Evolutionary conservation across 164 flowering plant species (phyloP), one percentile per base, ranked within the genome.

Genomic region (Umbilicus rupestris): DNA sequence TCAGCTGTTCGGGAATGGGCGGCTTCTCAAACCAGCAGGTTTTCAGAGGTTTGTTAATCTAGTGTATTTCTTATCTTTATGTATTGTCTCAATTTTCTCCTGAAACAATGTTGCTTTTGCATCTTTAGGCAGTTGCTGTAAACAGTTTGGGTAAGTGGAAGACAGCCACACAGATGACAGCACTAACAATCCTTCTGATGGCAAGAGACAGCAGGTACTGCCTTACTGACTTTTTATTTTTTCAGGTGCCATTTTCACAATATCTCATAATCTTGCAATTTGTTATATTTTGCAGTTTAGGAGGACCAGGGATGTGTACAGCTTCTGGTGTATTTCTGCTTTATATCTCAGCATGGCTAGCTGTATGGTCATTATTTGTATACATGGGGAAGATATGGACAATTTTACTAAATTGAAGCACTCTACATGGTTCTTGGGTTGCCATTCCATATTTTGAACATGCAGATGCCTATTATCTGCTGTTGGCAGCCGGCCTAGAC

Each of bases 1-100:
- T 91, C 99, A 8, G 97, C 99, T 24, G 97, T 95, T 30, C 83
- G 99, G 72, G 99, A 95, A 83, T 95, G 99, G 99, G 99, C 99
- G 77, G 99, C 99, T 66, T 92, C 97, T 68, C 93, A 88, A 76
- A 78, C 78, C 76, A 65, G 73, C 57, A 84, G 77, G 78, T 86
- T 95, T 78, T 77, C 80, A 60, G 89, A 92, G 99, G 99, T 94
- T 65, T 66, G 69, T 69, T 71, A 30, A 66, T 66, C 37, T 7
- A n/a, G n/a, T n/a, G n/a, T 11, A 37, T 68, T 2, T n/a, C 29
- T 14, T 39, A 20, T 8, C 22, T 17, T 33, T 14, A 68, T 35
- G 31, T 39, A 31, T 46, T 50, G 45, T 68, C 35, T 24, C 5
- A 33, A 14, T 55, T 28, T 55, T 28, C 60, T 55, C 19, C 33